phyloP scores from a whole-genome alignment of 345 rosid genomes.

The Eucalyptus marginata region DNA sequence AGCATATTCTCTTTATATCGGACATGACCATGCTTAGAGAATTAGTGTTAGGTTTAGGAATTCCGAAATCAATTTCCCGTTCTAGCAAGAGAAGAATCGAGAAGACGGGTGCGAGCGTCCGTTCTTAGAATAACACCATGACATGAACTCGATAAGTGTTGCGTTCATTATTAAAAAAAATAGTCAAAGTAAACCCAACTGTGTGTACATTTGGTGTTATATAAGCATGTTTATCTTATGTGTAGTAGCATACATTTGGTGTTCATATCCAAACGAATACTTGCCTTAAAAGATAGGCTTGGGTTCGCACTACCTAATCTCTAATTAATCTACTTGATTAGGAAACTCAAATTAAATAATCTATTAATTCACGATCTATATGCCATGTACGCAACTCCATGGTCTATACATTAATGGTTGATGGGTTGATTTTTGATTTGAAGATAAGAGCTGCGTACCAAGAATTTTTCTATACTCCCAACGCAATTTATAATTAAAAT shows the following conservation, averaged over 20 bases:
- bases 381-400: no score
- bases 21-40: neutral
- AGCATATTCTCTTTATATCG: neutral
- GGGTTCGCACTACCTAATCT: neutral
- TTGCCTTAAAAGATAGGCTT: neutral
- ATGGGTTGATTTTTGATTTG: no score
- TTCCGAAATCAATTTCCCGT: neutral
- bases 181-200: neutral
- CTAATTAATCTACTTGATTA: neutral
- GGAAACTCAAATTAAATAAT: neutral
- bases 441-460: no score
- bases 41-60: neutral
- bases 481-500: no score
- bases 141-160: neutral
- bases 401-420: no score
- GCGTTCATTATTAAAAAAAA: neutral
- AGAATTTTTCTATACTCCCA: no score
- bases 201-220: neutral
- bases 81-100: neutral
- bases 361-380: neutral
- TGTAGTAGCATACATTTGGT: neutral
- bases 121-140: neutral
- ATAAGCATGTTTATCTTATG: neutral
- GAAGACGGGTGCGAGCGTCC: neutral
- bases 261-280: neutral